Percentiles rank a stretch among this genome's conserved stretches.
Conservation (phyloP, 768 basidiomycete genomes). For the Lentinula guzmanii region DNA sequence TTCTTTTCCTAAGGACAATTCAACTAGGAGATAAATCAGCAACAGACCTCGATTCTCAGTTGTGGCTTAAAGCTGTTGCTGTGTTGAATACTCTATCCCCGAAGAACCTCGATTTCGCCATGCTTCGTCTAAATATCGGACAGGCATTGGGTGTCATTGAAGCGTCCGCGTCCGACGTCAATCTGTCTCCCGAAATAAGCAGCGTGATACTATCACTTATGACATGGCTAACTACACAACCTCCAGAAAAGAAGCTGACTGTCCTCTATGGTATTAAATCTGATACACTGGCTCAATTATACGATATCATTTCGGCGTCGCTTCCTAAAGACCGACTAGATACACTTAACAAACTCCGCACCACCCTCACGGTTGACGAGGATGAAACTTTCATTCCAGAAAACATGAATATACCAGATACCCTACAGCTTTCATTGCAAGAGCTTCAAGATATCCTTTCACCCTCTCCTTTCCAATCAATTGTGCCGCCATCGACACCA, state of each 20-base stretch:
- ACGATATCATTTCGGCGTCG: constrained; percentile 11
- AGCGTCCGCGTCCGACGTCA: constrained; percentile 16
- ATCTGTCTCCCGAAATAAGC: constrained; percentile 30
- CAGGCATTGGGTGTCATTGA: constrained; percentile 25
- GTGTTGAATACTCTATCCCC: constrained; percentile 12
- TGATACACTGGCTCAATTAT: constrained; percentile 41
- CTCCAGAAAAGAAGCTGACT: constrained; percentile 35
- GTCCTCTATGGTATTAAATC: constrained; percentile 43
- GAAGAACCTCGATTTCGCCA: constrained; percentile 2
- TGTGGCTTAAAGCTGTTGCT: not conserved
- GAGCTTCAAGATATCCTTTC: constrained; percentile 45
- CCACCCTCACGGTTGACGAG: constrained; percentile 32
- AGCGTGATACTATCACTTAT: constrained; percentile 37
- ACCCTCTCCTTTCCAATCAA: constrained; percentile 18
- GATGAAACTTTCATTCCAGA: constrained; percentile 27
- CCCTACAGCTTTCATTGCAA: constrained; percentile 37
- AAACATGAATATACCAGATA: constrained; percentile 28
- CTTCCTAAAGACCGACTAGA: constrained; percentile 6
- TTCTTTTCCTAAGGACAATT: constrained; percentile 24
- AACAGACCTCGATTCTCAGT: not conserved
- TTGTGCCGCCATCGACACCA: constrained; percentile 50
- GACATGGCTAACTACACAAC: constrained; percentile 45
- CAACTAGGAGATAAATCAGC: constrained; percentile 7
- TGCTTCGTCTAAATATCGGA: constrained; percentile 26
- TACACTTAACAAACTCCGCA: constrained; percentile 15